Conservation (phyloP, 257 asterid species). For the Solanum sejunctum region DNA sequence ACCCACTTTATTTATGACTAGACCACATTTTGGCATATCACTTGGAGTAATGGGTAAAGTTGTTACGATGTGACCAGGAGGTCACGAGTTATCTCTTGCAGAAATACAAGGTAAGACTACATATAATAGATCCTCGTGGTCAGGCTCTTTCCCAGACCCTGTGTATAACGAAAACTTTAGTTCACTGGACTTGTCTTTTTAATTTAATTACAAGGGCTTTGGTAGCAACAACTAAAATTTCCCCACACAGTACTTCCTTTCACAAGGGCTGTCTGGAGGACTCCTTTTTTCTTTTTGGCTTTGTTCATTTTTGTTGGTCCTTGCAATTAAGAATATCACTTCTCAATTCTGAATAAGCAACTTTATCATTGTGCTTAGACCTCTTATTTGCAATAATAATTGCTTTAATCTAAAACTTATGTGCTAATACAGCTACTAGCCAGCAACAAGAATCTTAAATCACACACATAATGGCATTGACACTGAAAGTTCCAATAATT, state of each 20-base stretch:
- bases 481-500: background rate
- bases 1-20: no score
- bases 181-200: background rate
- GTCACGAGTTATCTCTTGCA: no score
- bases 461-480: background rate
- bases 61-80: no score
- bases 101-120: no score
- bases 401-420: background rate
- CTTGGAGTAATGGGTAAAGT: no score
- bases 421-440: background rate
- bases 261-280: background rate
- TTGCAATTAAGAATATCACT: background rate
- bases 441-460: background rate
- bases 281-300: background rate
- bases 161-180: no score
- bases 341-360: background rate
- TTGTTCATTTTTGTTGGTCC: background rate
- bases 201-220: background rate
- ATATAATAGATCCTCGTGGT: no score
- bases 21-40: no score
- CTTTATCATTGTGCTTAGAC: background rate
- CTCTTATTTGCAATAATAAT: background rate
- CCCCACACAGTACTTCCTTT: background rate
- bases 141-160: accelerated
- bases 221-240: background rate